Evolutionary conservation across 2,329 filamentous ascomycete species (phyloP), one percentile per base, ranked within the genome.

Genomic region (Colletotrichum godetiae): DNA sequence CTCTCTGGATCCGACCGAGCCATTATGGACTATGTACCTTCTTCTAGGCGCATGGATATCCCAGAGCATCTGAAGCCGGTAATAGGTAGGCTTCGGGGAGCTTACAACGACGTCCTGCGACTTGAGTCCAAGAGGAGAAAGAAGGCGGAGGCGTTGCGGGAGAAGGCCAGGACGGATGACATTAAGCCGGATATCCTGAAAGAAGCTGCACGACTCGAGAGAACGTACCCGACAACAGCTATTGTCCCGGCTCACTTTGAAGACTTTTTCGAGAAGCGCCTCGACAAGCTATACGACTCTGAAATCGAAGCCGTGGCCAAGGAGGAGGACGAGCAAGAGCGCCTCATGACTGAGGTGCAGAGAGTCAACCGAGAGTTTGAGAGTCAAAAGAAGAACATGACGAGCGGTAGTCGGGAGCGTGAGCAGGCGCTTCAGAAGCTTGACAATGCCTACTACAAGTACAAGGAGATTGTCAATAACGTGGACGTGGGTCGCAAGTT

Each of bases 401-500:
- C 86, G n/a, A 87, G 87, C 42, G 88, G 88, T 58, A 86, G 95
- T 76, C 82, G 84, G 73, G 95, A 97, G 79, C 91, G 97, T 15
- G 96, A 98, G 81, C 90, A 93, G 76, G 95, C 95, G 0, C 84
- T 99, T 61, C 97, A 99, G 82, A 91, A 90, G 74, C 86, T 99
- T 11, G 96, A 98, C 81, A 95, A 94, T 75, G 96, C 95, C 0
- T 98, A 97, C 81, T 92, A 95, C 82, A 97, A 96, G 83, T 98
- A 98, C 86, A 98, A 98, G 84, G 96, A 99, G 81, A 94, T 98
- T 69, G 91, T 98, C 70, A 94, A 91, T 76, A 98, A 98, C 79
- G 88, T 98, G 3, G 96, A 98, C 76, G 94, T 93, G 0, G 97
- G 95, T 0, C 88, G 96, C 66, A 98, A 97, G 81, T 99, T 99